Conservation (phyloP, 257 asterid species). For the Leptodermis oblonga region DNA sequence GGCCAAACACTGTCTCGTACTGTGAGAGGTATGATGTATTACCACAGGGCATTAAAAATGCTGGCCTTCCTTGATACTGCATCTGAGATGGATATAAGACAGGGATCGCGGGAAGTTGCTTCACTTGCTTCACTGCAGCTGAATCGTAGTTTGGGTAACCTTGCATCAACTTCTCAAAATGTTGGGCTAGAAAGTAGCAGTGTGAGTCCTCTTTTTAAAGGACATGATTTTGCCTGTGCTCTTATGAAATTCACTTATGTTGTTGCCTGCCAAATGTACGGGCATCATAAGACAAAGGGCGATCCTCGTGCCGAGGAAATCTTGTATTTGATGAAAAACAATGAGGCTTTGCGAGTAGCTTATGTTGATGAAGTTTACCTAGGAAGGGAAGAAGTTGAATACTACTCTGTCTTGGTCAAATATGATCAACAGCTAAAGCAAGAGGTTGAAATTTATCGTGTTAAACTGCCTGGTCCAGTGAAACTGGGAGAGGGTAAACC, state of each 20-base stretch:
- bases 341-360: slow-evolving; percentile 94
- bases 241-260: slow-evolving; percentile 84
- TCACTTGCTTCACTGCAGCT: slow-evolving; percentile 45
- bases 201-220: slow-evolving; percentile 65
- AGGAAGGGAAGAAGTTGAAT: slow-evolving; percentile 73
- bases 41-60: slow-evolving; percentile 88
- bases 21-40: slow-evolving; percentile 97
- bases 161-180: slow-evolving; percentile 35
- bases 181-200: slow-evolving; percentile 70
- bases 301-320: slow-evolving; percentile 91
- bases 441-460: slow-evolving; percentile 87
- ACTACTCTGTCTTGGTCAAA: slow-evolving; percentile 88
- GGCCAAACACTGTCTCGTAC: slow-evolving; percentile 95
- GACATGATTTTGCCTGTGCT: slow-evolving; percentile 73
- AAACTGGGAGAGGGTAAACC: slow-evolving; percentile 99
- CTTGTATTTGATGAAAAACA: slow-evolving; percentile 64
- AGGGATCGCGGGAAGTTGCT: slow-evolving; percentile 55
- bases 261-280: slow-evolving; percentile 93
- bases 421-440: slow-evolving; percentile 62
- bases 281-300: slow-evolving; percentile 68
- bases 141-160: slow-evolving; percentile 27
- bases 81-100: slow-evolving; percentile 75
- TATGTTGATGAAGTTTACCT: slow-evolving; percentile 76
- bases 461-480: slow-evolving; percentile 84
- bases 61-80: slow-evolving; percentile 89